Base-by-base conservation (phyloP, 1,139 yeast species). In the Suhomyces choctaworum region DNA sequence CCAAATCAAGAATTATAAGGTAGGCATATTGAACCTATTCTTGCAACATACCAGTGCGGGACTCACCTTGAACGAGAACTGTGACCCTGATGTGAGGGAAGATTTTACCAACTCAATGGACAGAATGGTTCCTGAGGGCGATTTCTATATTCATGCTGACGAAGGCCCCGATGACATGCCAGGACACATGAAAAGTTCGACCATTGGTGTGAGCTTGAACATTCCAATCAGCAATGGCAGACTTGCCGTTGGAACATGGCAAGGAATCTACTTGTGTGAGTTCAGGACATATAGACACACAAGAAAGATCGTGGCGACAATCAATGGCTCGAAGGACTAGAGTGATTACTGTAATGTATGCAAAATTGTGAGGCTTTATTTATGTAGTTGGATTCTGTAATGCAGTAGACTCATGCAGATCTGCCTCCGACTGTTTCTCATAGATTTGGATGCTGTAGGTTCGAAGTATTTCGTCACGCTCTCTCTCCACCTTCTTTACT, bases 81-180 rank as follows among this genome's bases (percentile, higher is more conserved):
- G 80, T 64, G 95, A 85, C 51, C 78, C 88, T 0, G 90, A 82
- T 53, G 94, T 85, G 7, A 70, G 90, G 39, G 61, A 57, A 3
- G 95, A 85, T 52, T 72, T 85, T 84, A 68, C 73, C 11, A 68
- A 72, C 21, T 75, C 84, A 1, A 60, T 85, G 47, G 82, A 79
- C 48, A 64, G 78, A 36, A 64, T 83, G 40, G 87, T 78, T 2
- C 95, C 95, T 0, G 92, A 84, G 52, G 81, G 82, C 31, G 77
- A 73, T 39, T 66, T 67, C 29, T 80, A 79, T 48, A 61, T 76
- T 27, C 92, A 84, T 52, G 73, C 70, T 1, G 90, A 81, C 40
- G 95, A 85, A 58, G 95, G 86, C 1, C 76, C 84, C 2, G 92
- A 85, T 54, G 94, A 85, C 55, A 82, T 83, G 87, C 87, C 92